Evolutionary conservation across 1,284 basidiomycete species (phyloP), one percentile per base, ranked within the genome.

Genomic region (Fistulinella staudtii): DNA sequence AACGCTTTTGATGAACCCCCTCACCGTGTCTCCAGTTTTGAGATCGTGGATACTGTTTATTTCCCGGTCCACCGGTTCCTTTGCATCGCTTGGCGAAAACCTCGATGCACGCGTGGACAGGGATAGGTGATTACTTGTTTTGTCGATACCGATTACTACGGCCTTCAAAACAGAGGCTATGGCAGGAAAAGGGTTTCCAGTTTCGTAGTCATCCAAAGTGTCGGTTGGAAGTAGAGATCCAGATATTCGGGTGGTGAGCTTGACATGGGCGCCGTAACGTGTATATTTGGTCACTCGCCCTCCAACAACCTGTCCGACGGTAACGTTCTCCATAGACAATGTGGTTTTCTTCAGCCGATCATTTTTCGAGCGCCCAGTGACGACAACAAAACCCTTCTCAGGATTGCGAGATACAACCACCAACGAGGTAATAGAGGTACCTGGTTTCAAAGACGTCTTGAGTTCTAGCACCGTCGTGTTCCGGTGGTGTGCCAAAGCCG

Each of bases 1-100:
- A 35, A 98, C 75, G 52, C 81, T 87, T 69, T 93, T 95, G 61
- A 98, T 80, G 61, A 96, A 91, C 10, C 95, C 95, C 41, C 92
- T 78, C 25, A 95, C 70, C 20, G 73, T 77, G 47, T 85, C 73
- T 4, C 92, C 93, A 25, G 78, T 74, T 57, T 84, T 77, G 30
- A 98, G 66, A 41, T 89, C 81, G 3, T 69, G 67, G 10, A 91
- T 46, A n/a, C 62, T 59, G n/a, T 65, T 67, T 52, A 96, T 75
- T 60, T 90, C 85, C 20, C 72, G 72, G 65, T 97, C 93, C 17
- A 77, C 70, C 0, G 87, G 61, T 11, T 72, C 57, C n/a, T 70
- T 66, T 20, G 56, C 58, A 44, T 73, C 63, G 5, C 72, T 70
- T 13, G 79, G 76, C 39, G 78, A 66, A 53, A 91, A 65, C 41